Evolutionary conservation across 108 stramenopile genomes (phyloP).

Genomic region (Fistulifera pelliculosa): DNA sequence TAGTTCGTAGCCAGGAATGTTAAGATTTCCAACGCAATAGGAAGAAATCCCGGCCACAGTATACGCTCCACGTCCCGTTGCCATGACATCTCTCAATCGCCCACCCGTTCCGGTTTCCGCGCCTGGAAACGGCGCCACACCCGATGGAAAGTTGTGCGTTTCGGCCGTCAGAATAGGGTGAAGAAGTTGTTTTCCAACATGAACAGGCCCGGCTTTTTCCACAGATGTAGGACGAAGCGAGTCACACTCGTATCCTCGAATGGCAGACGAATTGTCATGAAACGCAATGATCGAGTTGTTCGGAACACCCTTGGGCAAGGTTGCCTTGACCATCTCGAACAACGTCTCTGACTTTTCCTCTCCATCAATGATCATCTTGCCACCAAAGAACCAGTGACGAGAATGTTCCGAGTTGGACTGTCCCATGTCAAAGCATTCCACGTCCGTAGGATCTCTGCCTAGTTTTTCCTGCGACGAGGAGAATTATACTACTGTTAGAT

Average conservation of each 20-base stretch:
- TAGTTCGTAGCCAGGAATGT: slow-evolving; percentile 87
- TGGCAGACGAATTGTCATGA: slow-evolving; percentile 95
- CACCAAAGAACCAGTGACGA: slow-evolving; percentile 99
- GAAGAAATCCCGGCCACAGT: slow-evolving; percentile 87
- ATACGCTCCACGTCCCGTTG: slow-evolving; percentile 94
- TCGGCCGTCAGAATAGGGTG: slow-evolving; percentile 98
- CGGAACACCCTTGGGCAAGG: slow-evolving; percentile 63
- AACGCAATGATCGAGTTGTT: slow-evolving; percentile 97
- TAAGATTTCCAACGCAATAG: slow-evolving; percentile 98
- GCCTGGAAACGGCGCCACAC: slow-evolving; percentile 97
- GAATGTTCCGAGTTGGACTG: slow-evolving; percentile 98
- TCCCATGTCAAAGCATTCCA: slow-evolving; percentile 98
- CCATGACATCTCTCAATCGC: slow-evolving; percentile 96
- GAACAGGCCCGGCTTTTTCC: slow-evolving; percentile 44
- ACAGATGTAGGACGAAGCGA: slow-evolving; percentile 51
- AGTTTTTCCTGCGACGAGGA: slow-evolving; percentile 65
- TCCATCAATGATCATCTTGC: slow-evolving; percentile 97
- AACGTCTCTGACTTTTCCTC: slow-evolving; percentile 87
- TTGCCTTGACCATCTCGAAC: slow-evolving; percentile 97
- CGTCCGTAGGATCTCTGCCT: slow-evolving; percentile 93
- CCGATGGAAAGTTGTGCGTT: slow-evolving; percentile 99
- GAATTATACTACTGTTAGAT: background rate
- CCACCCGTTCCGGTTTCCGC: slow-evolving; percentile 99
- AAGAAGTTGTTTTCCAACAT: slow-evolving; percentile 44
- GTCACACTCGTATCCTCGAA: slow-evolving; percentile 79